phyloP scores from a whole-genome alignment of 2,329 filamentous ascomycete genomes.

The Fusarium globosum region DNA sequence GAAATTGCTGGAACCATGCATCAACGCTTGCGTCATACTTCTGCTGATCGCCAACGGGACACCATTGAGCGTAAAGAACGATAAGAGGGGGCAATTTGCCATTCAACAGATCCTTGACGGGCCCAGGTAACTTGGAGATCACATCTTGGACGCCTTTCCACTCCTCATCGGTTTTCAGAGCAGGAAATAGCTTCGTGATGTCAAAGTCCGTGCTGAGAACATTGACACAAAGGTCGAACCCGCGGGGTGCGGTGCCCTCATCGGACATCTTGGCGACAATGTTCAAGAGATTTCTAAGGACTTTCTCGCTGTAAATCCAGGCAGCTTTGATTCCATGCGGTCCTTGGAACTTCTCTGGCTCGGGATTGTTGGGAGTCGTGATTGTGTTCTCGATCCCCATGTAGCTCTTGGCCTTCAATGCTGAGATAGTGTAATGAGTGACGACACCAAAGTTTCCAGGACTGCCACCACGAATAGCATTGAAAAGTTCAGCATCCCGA shows the following conservation, averaged over 20 bases:
- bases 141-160: background rate
- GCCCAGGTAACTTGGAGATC: background rate
- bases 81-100: background rate
- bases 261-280: background rate
- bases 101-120: fast-evolving
- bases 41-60: background rate
- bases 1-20: background rate
- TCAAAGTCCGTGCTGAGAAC: background rate
- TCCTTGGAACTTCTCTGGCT: background rate
- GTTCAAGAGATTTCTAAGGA: background rate
- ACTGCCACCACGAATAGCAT: background rate
- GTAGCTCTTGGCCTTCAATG: background rate
- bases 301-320: background rate
- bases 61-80: background rate
- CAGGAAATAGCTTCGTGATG: background rate
- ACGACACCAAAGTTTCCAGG: background rate
- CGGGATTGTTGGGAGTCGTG: background rate
- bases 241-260: background rate
- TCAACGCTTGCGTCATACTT: background rate
- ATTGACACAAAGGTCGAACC: background rate
- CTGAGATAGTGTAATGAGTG: background rate
- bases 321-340: background rate
- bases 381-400: background rate
- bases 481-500: background rate
- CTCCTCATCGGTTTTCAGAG: background rate